Evolutionary conservation across 2,329 filamentous ascomycete genomes (phyloP), one percentile per base, ranked within the genome.

Genomic region (Aureobasidium namibiae): DNA sequence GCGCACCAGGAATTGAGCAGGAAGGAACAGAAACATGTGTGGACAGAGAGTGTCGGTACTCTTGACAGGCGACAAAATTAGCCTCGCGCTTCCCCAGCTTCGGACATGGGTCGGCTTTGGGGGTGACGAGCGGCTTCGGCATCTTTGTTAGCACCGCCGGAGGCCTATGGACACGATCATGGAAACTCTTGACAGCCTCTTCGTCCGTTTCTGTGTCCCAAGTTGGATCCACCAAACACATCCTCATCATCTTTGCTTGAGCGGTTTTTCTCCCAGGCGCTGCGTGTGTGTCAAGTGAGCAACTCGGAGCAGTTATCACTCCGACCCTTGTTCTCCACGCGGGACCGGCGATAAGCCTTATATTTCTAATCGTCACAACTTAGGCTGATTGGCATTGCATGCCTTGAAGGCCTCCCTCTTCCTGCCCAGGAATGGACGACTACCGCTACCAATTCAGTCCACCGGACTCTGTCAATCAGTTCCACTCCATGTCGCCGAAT

Each of bases 331-430:
- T 52, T 29, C 46, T 49, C 46, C 46, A 36, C 46, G 46, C 46
- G 46, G 31, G 46, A 36, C 23, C 46, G 46, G 46, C 44, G 44
- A 48, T 48, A 49, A 39, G 50, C 14, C 52, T 29, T 18, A 42
- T 46, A 44, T 48, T 57, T 57, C 54, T 57, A 57, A 57, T 57
- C 54, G 42, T 46, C 54, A 57, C 41, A 23, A 34, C 31, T 44
- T 34, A 56, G 41, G 31, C 42, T 46, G 31, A 46, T 42, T 42
- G 44, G 13, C 39, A 16, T 42, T 18, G 50, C 50, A 41, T 41
- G 14, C 34, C 49, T 45, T 26, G 23, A 23, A 9, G 26, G 23
- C 4, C 9, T 39, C 9, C 16, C 14, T 2, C 46, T 33, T 3
- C 26, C 26, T 24, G 23, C 26, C 21, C 41, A 18, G 33, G 21